Base-by-base conservation (phyloP, 2,329 filamentous ascomycete species). In the Kalmusia sp. region DNA sequence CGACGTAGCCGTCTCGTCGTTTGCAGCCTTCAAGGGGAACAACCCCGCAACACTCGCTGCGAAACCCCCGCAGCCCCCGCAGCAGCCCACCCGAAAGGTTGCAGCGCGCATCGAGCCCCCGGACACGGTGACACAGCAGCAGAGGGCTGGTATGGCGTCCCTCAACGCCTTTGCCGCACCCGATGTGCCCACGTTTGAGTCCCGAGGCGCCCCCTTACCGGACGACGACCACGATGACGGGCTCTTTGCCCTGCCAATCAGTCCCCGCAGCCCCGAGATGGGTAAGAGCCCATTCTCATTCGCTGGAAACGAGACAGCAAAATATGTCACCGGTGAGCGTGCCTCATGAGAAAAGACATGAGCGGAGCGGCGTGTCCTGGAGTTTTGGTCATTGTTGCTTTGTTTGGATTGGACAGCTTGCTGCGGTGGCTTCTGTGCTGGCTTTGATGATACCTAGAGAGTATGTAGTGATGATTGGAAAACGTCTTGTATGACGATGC, bases 231-330 rank as follows among this genome's bases (percentile, higher is more conserved):
- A 82, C 0, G 89, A 92, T 61, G 92, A 96, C 53, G 93, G 90
- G 34, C 80, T 96, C 2, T 97, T 97, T 69, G 92, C 92, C 0
- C 82, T 96, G 47, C 92, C 91, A 1, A 86, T 96, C 77, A 93
- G 90, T 66, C 92, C 92, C 1, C 82, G 92, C 45, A 93, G 90
- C 65, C 92, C 92, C 0, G 92, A 96, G 62, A 92, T 95, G 80
- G 86, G 87, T 48, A 90, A 87, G 63, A 93, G 90, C 68, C 92
- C 92, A 0, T 97, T 96, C 68, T 84, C 83, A 3, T 84, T 87
- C 69, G 69, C 64, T 5, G 65, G 61, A 8, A 68, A 60, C 38
- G 72, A 75, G 17, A 72, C 70, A 17, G 60, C 65, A 1, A 72
- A 69, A 55, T 70, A 68, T 50, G 35, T 67, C 46, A 64, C 71